phyloP scores from a whole-genome alignment of 148 eudicot species.

The Silene uniflora region DNA sequence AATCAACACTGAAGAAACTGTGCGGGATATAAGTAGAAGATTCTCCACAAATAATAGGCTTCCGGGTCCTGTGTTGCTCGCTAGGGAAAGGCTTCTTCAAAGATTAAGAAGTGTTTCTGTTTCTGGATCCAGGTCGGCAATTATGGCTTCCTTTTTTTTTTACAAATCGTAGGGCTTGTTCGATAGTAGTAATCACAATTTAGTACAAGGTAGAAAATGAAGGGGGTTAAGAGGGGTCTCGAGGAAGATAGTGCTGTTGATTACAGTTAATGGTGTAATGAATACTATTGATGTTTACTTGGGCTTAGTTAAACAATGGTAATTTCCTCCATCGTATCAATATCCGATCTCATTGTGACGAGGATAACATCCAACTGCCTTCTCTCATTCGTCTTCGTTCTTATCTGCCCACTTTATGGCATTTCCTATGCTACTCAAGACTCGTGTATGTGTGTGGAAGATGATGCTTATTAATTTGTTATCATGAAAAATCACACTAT shows the following conservation, averaged over 20 bases:
- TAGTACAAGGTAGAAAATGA: background rate
- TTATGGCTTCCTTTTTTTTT: background rate
- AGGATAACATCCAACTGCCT: background rate
- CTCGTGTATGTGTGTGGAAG: background rate
- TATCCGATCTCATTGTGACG: background rate
- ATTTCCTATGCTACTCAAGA: too few relatives aligned
- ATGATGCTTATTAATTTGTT: background rate
- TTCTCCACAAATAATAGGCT: slow-evolving; percentile 47
- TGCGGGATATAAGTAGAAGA: slow-evolving; percentile 28
- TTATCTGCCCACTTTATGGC: background rate
- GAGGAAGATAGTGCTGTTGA: background rate
- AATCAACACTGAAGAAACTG: slow-evolving; percentile 24
- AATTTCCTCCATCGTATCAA: background rate
- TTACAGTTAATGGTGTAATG: background rate
- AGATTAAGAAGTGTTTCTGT: slow-evolving; percentile 71
- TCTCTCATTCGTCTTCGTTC: background rate
- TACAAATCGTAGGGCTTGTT: background rate
- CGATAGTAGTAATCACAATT: background rate
- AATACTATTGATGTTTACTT: background rate
- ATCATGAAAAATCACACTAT: background rate
- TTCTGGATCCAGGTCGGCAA: slow-evolving; percentile 55
- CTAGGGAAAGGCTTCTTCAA: slow-evolving; percentile 88
- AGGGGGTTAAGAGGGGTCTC: background rate
- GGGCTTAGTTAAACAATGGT: background rate
- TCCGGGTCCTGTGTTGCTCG: slow-evolving; percentile 84